These are phyloP conservation scores for Boletellus ananas DNA, from an alignment of 768 basidiomycete genomes.

Conservation along the genomic window DNA sequence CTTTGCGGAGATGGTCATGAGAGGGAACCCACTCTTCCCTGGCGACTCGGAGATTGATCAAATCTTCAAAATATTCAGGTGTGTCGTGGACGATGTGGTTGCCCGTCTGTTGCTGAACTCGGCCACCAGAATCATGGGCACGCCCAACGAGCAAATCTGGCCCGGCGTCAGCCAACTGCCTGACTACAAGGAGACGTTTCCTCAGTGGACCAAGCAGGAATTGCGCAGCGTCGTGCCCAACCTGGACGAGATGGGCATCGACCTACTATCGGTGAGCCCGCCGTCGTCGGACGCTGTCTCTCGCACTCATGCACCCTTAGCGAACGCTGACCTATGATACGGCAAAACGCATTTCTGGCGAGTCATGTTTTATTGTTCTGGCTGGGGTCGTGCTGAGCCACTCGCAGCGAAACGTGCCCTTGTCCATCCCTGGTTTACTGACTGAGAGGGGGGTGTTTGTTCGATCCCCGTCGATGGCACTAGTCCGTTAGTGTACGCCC, in stretches of 20 bases:
- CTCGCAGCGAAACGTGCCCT: conserved; percentile 54
- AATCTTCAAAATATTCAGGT: conserved; percentile 99
- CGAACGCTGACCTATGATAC: conserved; percentile 82
- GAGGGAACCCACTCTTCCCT: conserved; percentile 87
- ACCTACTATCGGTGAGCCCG: conserved; percentile 64
- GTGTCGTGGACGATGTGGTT: background rate
- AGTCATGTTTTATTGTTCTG: conserved; percentile 16
- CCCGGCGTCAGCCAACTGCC: conserved; percentile 84
- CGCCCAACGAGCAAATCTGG: conserved; percentile 89
- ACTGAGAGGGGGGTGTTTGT: conserved; percentile 30
- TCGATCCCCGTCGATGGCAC: background rate
- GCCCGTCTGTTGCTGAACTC: conserved; percentile 1
- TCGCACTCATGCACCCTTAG: conserved; percentile 29
- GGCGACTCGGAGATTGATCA: conserved; percentile 99
- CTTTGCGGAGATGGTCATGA: conserved; percentile 98
- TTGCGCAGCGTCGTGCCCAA: conserved; percentile 60
- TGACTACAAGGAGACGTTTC: conserved; percentile 96
- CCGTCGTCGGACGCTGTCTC: background rate
- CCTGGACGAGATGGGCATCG: conserved; percentile 75
- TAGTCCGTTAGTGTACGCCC: conserved; percentile 19
- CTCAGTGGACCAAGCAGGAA: conserved; percentile 85
- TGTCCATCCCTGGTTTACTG: conserved; percentile 46
- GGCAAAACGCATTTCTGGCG: conserved; percentile 88
- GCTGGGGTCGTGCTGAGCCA: conserved; percentile 1
- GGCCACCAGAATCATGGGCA: conserved; percentile 78